Base-by-base conservation (phyloP, 495 filamentous ascomycete species). In the Halenospora varia region DNA sequence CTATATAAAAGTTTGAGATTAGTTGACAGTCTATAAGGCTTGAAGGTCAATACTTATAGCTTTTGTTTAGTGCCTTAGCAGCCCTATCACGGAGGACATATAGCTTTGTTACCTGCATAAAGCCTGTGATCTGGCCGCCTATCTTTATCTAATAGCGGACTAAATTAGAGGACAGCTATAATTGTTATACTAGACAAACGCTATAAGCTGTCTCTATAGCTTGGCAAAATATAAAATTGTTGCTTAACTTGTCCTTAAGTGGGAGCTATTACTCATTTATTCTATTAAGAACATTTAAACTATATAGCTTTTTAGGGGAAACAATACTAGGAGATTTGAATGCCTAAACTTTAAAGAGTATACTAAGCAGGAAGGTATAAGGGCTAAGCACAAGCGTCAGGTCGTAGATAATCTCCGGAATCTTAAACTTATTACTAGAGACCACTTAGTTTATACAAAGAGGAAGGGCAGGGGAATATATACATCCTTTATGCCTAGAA, bases 361-460 rank as follows among this genome's bases (percentile, higher is more conserved):
- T 69, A 20, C 65, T 59, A 6, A 72, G 60, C 26, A 67, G n/a
- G 49, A 62, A 55, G 53, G 54, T n/a, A 25, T 64, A 35, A 9
- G 51, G 56, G 39, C 56, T 63, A 23, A 72, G 67, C 17, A 66
- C 56, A 19, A 70, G 63, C 2, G 56, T 61, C 15, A 55, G 66
- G 39, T 72, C 57, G 57, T 64, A 72, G 48, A 73, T 68, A 48
- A 70, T 68, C 48, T 70, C 61, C 1, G 66, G 67, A 29, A 73
- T 57, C 0, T 18, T 1, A 47, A 71, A 74, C 23, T 39, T 64
- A 53, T 73, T 71, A 22, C 68, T 76, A 59, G 24, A 29, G 35
- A 58, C 17, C 29, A 45, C 29, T 19, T 51, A 44, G 42, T 17
- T 56, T 25, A 20, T 15, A 53, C 35, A 29, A n/a, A 53, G 22